A percentile compares a stretch with the other conserved stretches of the same genome.
Evolutionary conservation across 306 rosid species (phyloP).

Genomic region (Quercus gilva): DNA sequence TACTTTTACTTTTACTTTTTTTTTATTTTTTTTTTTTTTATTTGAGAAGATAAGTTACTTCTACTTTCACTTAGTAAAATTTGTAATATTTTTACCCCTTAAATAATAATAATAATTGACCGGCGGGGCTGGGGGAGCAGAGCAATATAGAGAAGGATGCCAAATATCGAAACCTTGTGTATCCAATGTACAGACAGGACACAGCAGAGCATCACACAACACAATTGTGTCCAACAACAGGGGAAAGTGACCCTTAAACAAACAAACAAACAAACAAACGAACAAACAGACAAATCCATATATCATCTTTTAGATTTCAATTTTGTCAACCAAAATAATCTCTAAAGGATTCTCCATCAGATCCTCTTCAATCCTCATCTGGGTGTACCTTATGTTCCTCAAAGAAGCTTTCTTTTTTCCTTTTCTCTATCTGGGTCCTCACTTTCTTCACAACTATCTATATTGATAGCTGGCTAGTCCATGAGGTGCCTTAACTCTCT

Average conservation of each 20-base stretch:
- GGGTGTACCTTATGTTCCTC: background rate
- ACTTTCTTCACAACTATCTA: background rate
- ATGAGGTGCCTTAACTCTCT: slow-evolving; percentile 25
- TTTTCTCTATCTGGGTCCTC: background rate
- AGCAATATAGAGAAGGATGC: too few relatives aligned
- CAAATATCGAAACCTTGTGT: too few relatives aligned
- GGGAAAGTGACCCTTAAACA: slow-evolving; percentile 11
- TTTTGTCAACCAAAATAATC: background rate
- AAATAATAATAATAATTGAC: too few relatives aligned
- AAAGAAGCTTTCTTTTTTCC: background rate
- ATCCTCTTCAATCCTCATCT: background rate
- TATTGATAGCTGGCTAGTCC: background rate
- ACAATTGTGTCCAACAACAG: background rate
- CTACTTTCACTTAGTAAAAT: too few relatives aligned
- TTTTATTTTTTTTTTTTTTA: too few relatives aligned
- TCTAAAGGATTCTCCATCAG: background rate
- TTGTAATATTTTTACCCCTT: too few relatives aligned
- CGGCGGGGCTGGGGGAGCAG: too few relatives aligned
- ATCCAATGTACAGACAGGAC: background rate
- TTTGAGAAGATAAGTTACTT: too few relatives aligned
- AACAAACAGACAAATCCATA: background rate
- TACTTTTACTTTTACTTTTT: too few relatives aligned
- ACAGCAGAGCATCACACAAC: background rate
- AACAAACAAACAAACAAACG: background rate
- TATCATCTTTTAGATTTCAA: too few relatives aligned